These are phyloP conservation scores for Cladorrhinum samala DNA, from an alignment of 495 filamentous ascomycete genomes.

Conservation along the genomic window DNA sequence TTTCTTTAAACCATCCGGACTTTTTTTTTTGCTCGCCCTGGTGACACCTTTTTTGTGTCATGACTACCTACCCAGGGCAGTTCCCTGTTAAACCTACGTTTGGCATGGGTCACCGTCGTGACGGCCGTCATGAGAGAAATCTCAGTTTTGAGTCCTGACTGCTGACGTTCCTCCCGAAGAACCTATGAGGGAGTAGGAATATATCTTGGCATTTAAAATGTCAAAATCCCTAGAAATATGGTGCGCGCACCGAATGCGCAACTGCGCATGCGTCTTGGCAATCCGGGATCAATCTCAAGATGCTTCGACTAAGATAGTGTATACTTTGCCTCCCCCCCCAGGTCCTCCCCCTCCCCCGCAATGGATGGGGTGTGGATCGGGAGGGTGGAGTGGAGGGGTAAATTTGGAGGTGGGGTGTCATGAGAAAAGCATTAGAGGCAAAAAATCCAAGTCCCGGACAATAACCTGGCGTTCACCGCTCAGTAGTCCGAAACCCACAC, in stretches of 20 bases:
- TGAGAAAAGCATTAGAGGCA: not conserved
- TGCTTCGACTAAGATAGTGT: too few species aligned
- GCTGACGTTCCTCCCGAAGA: not conserved
- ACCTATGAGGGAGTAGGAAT: too few species aligned
- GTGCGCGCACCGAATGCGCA: constrained; percentile 16
- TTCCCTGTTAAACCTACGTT: too few species aligned
- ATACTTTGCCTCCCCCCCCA: too few species aligned
- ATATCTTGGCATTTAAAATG: too few species aligned
- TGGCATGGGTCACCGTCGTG: too few species aligned
- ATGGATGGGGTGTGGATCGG: not conserved
- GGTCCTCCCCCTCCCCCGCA: constrained; percentile 10
- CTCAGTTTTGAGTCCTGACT: not conserved
- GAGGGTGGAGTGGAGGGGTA: not conserved
- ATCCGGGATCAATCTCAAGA: not conserved
- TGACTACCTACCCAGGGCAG: too few species aligned
- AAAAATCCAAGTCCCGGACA: too few species aligned
- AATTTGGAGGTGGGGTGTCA: not conserved
- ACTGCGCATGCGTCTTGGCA: constrained; percentile 7
- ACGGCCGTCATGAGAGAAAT: not conserved
- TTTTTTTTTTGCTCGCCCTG: not conserved
- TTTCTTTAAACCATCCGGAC: too few species aligned
- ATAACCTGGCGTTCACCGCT: too few species aligned
- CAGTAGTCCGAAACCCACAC: too few species aligned
- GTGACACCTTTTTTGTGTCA: not conserved
- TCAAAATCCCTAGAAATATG: too few species aligned